Conservation (phyloP, 2,329 filamentous ascomycete genomes). For the Sclerotinia glacialis region DNA sequence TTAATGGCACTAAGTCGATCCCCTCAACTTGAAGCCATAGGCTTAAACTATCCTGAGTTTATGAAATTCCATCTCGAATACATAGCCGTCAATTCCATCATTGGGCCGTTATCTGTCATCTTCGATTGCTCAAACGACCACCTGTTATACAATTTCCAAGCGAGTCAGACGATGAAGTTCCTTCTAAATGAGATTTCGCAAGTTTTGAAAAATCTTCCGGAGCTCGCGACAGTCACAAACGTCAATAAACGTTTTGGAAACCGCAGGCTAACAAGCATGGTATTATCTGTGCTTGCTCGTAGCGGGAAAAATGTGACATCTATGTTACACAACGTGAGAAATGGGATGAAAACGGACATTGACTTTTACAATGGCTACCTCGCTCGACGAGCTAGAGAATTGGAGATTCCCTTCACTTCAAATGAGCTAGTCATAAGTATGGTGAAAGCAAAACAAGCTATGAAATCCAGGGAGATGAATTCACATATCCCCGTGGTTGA, state of each 20-base stretch:
- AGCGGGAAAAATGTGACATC: constrained; percentile 52
- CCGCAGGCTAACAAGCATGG: constrained; percentile 59
- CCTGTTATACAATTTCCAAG: constrained; percentile 63
- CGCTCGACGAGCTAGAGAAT: constrained; percentile 64
- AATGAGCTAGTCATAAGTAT: constrained; percentile 72
- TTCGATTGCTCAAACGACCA: constrained; percentile 73
- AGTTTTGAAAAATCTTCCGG: constrained; percentile 72
- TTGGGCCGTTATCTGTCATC: constrained; percentile 78
- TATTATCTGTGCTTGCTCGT: constrained; percentile 51
- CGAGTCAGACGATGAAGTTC: constrained; percentile 64
- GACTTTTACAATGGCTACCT: constrained; percentile 90
- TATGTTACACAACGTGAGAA: constrained; percentile 65
- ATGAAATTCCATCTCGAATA: constrained; percentile 74
- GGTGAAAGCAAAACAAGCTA: constrained; percentile 65
- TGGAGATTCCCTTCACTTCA: constrained; percentile 68
- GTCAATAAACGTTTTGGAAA: constrained; percentile 55
- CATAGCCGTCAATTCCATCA: constrained; percentile 69
- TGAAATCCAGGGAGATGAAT: constrained; percentile 32
- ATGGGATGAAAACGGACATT: constrained; percentile 67
- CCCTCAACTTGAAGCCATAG: constrained; percentile 59
- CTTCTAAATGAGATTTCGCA: constrained; percentile 71
- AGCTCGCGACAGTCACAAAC: constrained; percentile 59
- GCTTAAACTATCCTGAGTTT: constrained; percentile 58
- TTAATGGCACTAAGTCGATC: constrained; percentile 61
- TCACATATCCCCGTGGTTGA: constrained; percentile 34